Evolutionary conservation across 306 rosid species (phyloP).

Genomic region (Quercus glauca): DNA sequence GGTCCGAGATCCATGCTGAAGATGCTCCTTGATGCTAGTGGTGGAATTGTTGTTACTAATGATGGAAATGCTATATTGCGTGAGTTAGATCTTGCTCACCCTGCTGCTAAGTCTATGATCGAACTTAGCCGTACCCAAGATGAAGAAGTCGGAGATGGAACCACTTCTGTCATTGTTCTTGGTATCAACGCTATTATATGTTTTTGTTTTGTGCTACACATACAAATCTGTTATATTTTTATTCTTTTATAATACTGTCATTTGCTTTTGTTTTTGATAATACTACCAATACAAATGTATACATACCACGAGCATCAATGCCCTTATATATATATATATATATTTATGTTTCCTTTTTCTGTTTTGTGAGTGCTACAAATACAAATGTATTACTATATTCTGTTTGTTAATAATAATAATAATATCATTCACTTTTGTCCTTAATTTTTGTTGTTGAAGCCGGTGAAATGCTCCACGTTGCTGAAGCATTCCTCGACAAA

Average conservation of each 20-base stretch:
- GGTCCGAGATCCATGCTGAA: slow-evolving; percentile 97
- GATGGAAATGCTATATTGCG: slow-evolving; percentile 98
- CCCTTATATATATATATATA: too few relatives aligned
- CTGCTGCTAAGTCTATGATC: slow-evolving; percentile 99
- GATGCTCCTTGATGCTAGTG: slow-evolving; percentile 80
- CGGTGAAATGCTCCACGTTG: slow-evolving; percentile 99
- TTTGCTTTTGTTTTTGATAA: too few relatives aligned
- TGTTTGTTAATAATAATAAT: too few relatives aligned
- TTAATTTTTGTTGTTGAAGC: slow-evolving; percentile 46
- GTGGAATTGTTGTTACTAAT: slow-evolving; percentile 96
- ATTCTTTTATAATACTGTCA: too few relatives aligned
- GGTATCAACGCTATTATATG: too few relatives aligned
- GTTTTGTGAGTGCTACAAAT: too few relatives aligned
- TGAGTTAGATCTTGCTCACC: slow-evolving; percentile 92
- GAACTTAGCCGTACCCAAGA: slow-evolving; percentile 97
- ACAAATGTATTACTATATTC: too few relatives aligned
- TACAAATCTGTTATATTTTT: too few relatives aligned
- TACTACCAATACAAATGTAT: too few relatives aligned
- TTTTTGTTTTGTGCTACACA: too few relatives aligned
- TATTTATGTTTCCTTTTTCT: too few relatives aligned
- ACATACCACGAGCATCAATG: too few relatives aligned
- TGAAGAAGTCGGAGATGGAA: slow-evolving; percentile 98
- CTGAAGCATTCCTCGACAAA: slow-evolving; percentile 88
- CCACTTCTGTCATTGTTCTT: slow-evolving; percentile 93
- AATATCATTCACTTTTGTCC: neutral